Percentiles rank a stretch among this genome's conserved stretches.
These are phyloP conservation scores for Fusarium odoratissimum DNA, from an alignment of 2,329 filamentous ascomycete genomes.

Conservation along the genomic window DNA sequence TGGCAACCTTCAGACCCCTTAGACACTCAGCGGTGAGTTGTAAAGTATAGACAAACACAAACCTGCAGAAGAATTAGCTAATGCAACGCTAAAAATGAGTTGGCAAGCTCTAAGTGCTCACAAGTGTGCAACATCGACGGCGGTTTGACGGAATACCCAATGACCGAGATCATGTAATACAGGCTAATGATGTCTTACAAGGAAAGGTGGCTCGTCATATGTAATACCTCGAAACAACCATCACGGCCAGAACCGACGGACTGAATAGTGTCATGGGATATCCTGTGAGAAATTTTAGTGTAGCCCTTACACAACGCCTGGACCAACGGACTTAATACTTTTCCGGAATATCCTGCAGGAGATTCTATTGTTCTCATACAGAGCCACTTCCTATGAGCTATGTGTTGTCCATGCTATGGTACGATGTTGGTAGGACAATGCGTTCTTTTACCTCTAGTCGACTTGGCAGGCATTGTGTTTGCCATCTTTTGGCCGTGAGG, in stretches of 20 bases:
- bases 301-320: too few relatives aligned
- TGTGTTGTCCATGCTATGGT: not conserved
- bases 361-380: not conserved
- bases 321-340: rapidly evolving
- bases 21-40: rapidly evolving
- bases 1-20: not conserved
- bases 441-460: not conserved
- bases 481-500: not conserved
- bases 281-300: not conserved
- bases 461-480: not conserved
- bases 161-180: rapidly evolving
- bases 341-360: not conserved
- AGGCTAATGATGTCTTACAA: not conserved
- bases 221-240: not conserved
- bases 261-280: too few relatives aligned
- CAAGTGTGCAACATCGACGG: not conserved
- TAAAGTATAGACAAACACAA: not conserved
- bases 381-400: not conserved
- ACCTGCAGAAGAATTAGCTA: not conserved
- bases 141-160: not conserved
- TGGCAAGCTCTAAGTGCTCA: not conserved
- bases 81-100: not conserved
- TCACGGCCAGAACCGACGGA: too few relatives aligned
- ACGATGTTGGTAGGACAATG: not conserved
- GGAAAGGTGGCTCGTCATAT: not conserved